Percentiles rank a stretch among this genome's conserved stretches.
Conservation (phyloP, 2,329 filamentous ascomycete species). For the Cladophialophora carrionii region DNA sequence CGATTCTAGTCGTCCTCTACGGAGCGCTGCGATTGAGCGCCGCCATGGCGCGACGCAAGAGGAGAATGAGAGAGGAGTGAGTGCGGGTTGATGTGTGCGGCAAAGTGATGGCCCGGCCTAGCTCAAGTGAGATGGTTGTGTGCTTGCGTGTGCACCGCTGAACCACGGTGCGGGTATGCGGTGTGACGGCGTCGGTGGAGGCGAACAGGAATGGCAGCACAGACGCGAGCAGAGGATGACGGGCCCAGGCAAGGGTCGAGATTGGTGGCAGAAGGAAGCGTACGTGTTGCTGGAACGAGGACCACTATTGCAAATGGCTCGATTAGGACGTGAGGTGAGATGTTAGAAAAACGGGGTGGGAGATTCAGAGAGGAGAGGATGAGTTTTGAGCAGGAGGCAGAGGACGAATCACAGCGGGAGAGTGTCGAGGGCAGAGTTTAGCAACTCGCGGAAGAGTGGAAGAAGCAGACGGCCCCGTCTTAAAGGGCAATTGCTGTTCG, state of each 20-base stretch:
- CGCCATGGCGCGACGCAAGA: slow-evolving; percentile 12
- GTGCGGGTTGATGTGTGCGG: neutral
- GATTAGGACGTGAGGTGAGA: slow-evolving; percentile 7
- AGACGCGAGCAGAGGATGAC: neutral
- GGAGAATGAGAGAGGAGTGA: neutral
- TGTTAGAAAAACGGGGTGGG: neutral
- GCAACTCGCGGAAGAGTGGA: neutral
- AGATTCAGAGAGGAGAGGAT: neutral
- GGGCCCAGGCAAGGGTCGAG: neutral
- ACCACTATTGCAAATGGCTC: neutral
- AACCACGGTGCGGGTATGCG: slow-evolving; percentile 5
- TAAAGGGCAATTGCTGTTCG: neutral
- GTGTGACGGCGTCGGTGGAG: slow-evolving; percentile 11
- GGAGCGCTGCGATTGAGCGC: neutral
- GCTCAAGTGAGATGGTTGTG: neutral
- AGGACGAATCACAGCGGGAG: slow-evolving; percentile 1
- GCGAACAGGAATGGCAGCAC: slow-evolving; percentile 1
- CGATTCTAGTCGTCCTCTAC: slow-evolving; percentile 8
- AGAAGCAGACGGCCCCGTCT: slow-evolving; percentile 2
- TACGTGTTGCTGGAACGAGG: neutral
- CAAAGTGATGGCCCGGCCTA: neutral
- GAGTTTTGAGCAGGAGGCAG: neutral
- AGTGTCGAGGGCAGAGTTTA: neutral
- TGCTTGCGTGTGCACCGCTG: neutral
- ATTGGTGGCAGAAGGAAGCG: neutral